A percentile compares a stretch with the other conserved stretches of the same genome.
These are phyloP conservation scores for Amanita exitialis DNA, from an alignment of 768 basidiomycete species.

Conservation along the genomic window DNA sequence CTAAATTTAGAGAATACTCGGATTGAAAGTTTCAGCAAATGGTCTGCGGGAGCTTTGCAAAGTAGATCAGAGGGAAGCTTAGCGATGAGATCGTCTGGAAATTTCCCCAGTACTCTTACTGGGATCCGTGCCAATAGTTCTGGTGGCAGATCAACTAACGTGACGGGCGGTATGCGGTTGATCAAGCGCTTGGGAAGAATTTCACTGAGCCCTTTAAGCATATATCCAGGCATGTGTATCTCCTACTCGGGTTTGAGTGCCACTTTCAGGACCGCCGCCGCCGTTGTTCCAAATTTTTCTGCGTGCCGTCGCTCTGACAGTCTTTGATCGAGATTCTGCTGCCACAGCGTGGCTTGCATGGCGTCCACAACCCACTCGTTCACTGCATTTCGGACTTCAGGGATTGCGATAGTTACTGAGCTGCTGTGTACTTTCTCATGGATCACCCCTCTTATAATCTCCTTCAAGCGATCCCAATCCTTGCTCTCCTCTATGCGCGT, in stretches of 20 bases:
- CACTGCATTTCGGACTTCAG: background rate
- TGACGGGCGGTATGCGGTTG: background rate
- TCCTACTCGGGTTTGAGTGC: background rate
- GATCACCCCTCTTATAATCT: background rate
- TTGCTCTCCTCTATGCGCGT: background rate
- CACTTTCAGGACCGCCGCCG: background rate
- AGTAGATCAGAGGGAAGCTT: background rate
- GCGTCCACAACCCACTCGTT: background rate
- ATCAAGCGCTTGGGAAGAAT: background rate
- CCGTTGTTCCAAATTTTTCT: background rate
- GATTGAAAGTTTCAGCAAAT: background rate
- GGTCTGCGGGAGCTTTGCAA: background rate
- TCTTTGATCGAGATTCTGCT: background rate
- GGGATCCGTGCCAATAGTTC: slow-evolving; percentile 1
- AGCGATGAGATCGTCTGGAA: background rate
- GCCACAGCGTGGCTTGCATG: background rate
- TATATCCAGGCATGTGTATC: background rate
- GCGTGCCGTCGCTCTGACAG: background rate
- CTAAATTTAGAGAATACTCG: background rate
- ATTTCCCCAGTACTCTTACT: background rate
- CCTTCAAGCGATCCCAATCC: background rate
- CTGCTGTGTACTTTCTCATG: background rate
- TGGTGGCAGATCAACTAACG: background rate
- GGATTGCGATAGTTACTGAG: background rate
- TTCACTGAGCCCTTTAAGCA: background rate